Evolutionary conservation across 1,139 yeast genomes (phyloP).

Genomic region (Blastobotrys ciferrii): DNA sequence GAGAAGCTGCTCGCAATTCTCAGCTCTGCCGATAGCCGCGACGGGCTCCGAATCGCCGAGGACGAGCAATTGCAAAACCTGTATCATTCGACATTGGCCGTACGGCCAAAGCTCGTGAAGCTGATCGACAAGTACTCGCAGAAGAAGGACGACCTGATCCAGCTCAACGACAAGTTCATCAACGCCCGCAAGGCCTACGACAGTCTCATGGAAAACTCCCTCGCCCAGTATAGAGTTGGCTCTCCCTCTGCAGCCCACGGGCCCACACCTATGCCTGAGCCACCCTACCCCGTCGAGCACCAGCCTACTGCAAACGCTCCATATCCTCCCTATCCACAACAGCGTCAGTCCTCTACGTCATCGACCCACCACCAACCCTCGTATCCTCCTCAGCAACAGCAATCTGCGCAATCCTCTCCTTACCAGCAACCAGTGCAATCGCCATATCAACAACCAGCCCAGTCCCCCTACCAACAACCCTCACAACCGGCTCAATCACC

Average conservation of each 20-base stretch:
- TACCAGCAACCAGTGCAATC: conserved; percentile 10
- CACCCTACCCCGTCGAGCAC: conserved; percentile 17
- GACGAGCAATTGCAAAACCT: conserved; percentile 51
- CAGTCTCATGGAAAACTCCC: conserved; percentile 54
- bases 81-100: conserved; percentile 67
- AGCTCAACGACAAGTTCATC: conserved; percentile 67
- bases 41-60: conserved; percentile 35
- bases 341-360: conserved; percentile 6
- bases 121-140: conserved; percentile 72
- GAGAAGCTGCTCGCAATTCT: conserved; percentile 64
- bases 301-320: conserved; percentile 15
- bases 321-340: conserved; percentile 16
- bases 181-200: conserved; percentile 69
- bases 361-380: no score
- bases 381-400: conserved; percentile 9
- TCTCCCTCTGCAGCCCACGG: conserved; percentile 12
- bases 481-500: conserved; percentile 9
- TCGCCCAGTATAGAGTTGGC: conserved; percentile 29
- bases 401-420: conserved; percentile 9
- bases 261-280: conserved; percentile 13
- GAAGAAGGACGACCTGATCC: conserved; percentile 69
- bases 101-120: conserved; percentile 70
- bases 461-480: conserved; percentile 5
- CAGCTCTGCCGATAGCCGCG: conserved; percentile 42
- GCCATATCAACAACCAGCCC: conserved; percentile 9